Base-by-base conservation (phyloP, 1,284 basidiomycete species). In the Filobasidium uniguttulatum region DNA sequence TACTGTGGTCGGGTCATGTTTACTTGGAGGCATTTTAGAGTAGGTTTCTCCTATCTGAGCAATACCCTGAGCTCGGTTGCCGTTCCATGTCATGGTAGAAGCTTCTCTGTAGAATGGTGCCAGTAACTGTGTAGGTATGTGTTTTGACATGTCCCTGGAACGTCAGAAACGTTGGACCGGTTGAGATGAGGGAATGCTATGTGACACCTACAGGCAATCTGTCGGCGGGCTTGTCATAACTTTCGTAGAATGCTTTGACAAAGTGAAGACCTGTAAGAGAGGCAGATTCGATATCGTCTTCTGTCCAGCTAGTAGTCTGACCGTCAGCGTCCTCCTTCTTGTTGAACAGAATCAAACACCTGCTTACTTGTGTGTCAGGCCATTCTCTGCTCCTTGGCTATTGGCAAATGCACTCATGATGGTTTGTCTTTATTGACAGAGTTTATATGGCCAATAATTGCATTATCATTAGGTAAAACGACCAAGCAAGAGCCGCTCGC, bases 291-390 rank as follows among this genome's bases (percentile, higher is more conserved):
- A 55, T 25, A 20, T 55, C 53, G 10, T 52, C 28, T 9, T 55
- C 53, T 37, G 46, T 45, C 53, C 53, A 55, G 35, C 53, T 55
- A 28, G n/a, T n/a, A n/a, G n/a, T n/a, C n/a, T n/a, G n/a, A n/a
- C n/a, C n/a, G n/a, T n/a, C n/a, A n/a, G n/a, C n/a, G n/a, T n/a
- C n/a, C n/a, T n/a, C n/a, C n/a, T n/a, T n/a, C n/a, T n/a, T n/a
- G n/a, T n/a, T n/a, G n/a, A n/a, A n/a, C n/a, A n/a, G n/a, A n/a
- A n/a, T n/a, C n/a, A n/a, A n/a, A n/a, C n/a, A n/a, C n/a, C n/a
- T n/a, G n/a, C n/a, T n/a, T n/a, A n/a, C n/a, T n/a, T n/a, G n/a
- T n/a, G n/a, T n/a, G n/a, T n/a, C n/a, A n/a, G n/a, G n/a, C n/a
- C n/a, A n/a, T n/a, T n/a, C n/a, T n/a, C n/a, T n/a, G n/a, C n/a